Evolutionary conservation across 345 rosid genomes (phyloP).

Genomic region (Ricinus communis): DNA sequence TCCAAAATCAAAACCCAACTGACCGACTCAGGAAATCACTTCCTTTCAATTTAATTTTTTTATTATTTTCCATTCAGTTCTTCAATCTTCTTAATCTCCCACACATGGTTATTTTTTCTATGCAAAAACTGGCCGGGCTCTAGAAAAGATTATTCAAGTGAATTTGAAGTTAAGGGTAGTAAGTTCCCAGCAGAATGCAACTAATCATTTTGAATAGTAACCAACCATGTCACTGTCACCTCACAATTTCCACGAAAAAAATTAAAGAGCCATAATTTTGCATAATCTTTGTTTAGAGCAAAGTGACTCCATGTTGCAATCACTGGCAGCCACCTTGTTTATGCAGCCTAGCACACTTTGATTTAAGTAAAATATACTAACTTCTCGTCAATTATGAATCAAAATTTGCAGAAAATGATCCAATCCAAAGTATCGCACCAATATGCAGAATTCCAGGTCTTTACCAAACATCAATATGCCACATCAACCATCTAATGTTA

Average conservation of each 20-base stretch:
- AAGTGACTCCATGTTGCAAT: background rate
- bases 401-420: background rate
- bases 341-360: background rate
- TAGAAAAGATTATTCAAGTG: background rate
- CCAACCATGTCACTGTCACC: background rate
- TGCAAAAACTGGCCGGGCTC: background rate
- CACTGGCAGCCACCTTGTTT: background rate
- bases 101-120: background rate
- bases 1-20: background rate
- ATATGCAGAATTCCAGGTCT: background rate
- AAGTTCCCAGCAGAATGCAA: background rate
- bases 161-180: background rate
- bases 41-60: background rate
- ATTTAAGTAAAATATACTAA: background rate
- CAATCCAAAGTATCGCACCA: background rate
- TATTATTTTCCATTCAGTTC: background rate
- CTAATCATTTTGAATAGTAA: background rate
- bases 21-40: background rate
- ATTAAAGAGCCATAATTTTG: no score
- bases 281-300: background rate
- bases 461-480: background rate
- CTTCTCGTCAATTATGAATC: background rate
- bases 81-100: background rate
- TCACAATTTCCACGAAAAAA: background rate
- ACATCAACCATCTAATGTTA: constrained; percentile 10